Percentiles rank a stretch among this genome's conserved stretches.
These are phyloP conservation scores for Cladophialophora immunda DNA, from an alignment of 2,329 filamentous ascomycete species.

Conservation along the genomic window DNA sequence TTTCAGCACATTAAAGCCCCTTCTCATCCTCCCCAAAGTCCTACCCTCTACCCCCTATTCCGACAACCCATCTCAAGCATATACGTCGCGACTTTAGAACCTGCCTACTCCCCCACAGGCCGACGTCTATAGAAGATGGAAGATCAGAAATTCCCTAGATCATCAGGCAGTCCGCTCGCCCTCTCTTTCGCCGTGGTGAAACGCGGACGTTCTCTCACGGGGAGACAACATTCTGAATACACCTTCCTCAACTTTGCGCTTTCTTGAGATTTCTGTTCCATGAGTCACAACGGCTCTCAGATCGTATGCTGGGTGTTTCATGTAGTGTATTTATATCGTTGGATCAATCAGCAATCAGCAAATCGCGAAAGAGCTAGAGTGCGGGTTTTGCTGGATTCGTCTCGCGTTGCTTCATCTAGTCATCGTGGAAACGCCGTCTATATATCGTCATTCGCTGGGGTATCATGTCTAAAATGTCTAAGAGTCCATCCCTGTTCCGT, in stretches of 20 bases:
- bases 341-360: neutral
- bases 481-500: neutral
- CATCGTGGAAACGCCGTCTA: neutral
- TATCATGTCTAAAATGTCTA: constrained; percentile 21
- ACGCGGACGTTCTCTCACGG: constrained; percentile 42
- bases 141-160: constrained; percentile 47
- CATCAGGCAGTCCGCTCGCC: constrained; percentile 42
- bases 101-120: constrained; percentile 45
- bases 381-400: constrained; percentile 18
- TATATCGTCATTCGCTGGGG: constrained; percentile 12
- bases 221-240: constrained; percentile 30
- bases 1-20: neutral
- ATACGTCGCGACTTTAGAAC: constrained; percentile 43
- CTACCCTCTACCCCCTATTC: constrained; percentile 6
- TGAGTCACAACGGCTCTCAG: no score
- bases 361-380: constrained; percentile 2
- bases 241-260: no score
- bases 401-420: neutral
- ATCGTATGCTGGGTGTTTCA: no score
- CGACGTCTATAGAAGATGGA: constrained; percentile 61
- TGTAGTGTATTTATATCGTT: neutral
- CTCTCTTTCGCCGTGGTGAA: constrained; percentile 26
- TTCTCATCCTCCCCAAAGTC: neutral
- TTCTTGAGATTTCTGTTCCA: no score
- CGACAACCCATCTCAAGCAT: constrained; percentile 48